Conservation (phyloP, 2,329 filamentous ascomycete species). For the Penicillium sp. region DNA sequence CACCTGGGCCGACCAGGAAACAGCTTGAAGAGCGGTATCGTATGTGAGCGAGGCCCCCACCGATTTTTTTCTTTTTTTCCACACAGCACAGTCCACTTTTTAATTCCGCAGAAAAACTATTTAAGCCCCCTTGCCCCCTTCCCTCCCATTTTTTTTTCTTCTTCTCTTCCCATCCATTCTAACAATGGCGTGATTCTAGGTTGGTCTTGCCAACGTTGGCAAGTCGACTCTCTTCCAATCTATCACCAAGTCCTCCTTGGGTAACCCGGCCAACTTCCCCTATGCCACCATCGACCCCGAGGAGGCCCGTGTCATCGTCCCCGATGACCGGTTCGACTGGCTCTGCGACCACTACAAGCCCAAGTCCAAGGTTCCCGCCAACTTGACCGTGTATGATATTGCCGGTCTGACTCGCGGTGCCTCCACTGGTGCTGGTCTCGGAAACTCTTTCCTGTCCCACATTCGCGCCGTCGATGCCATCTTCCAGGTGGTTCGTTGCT, state of each 20-base stretch:
- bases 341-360: conserved; percentile 95
- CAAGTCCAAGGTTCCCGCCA: conserved; percentile 94
- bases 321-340: conserved; percentile 95
- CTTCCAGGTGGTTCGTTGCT: conserved; percentile 94
- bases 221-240: conserved; percentile 99
- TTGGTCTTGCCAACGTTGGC: conserved; percentile 97
- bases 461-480: conserved; percentile 98
- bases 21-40: conserved; percentile 97
- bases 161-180: conserved; percentile 16
- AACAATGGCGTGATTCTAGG: conserved; percentile 55
- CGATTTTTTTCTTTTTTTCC: conserved; percentile 31
- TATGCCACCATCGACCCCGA: conserved; percentile 99
- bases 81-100: conserved; percentile 30
- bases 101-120: conserved; percentile 27
- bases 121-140: conserved; percentile 23
- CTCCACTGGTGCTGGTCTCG: conserved; percentile 94
- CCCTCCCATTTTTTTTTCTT: conserved; percentile 16
- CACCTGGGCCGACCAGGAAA: conserved; percentile 94
- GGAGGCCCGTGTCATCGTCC: conserved; percentile 95
- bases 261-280: conserved; percentile 99
- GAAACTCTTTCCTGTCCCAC: conserved; percentile 97
- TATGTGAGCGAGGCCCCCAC: conserved; percentile 65
- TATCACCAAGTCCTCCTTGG: conserved; percentile 95
- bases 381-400: conserved; percentile 98
- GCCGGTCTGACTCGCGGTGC: conserved; percentile 94